phyloP scores from a whole-genome alignment of 768 basidiomycete genomes.

The Termitomyces sp. region DNA sequence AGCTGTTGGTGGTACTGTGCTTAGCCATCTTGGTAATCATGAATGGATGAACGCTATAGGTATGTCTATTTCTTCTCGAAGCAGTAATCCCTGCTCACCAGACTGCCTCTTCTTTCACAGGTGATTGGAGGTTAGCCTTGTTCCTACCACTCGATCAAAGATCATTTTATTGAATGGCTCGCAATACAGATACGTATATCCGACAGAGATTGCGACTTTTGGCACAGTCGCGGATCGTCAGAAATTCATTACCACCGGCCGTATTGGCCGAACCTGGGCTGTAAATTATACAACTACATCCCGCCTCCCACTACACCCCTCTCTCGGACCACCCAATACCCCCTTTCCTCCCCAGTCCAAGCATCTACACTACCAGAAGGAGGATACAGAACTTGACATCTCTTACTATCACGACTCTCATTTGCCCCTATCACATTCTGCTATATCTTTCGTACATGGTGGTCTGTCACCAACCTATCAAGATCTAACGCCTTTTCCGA shows the following conservation, averaged over 20 bases:
- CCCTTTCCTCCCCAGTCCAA: slow-evolving; percentile 45
- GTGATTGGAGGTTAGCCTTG: slow-evolving; percentile 76
- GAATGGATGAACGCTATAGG: slow-evolving; percentile 94
- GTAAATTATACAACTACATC: slow-evolving; percentile 80
- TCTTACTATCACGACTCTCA: slow-evolving; percentile 27
- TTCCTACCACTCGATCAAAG: background rate
- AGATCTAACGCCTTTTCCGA: slow-evolving; percentile 78
- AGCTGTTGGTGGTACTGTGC: slow-evolving; percentile 64
- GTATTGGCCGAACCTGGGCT: slow-evolving; percentile 81
- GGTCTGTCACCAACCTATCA: slow-evolving; percentile 80
- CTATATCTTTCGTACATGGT: slow-evolving; percentile 92
- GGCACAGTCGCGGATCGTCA: slow-evolving; percentile 71
- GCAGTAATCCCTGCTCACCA: slow-evolving; percentile 2
- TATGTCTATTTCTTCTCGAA: slow-evolving; percentile 25
- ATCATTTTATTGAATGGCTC: background rate
- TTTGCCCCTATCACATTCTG: slow-evolving; percentile 68
- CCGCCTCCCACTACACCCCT: slow-evolving; percentile 77
- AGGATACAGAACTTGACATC: slow-evolving; percentile 1
- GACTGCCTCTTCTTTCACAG: slow-evolving; percentile 32
- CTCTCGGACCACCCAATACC: slow-evolving; percentile 66
- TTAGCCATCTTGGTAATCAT: slow-evolving; percentile 89
- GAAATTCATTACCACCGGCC: slow-evolving; percentile 70
- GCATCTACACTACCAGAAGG: slow-evolving; percentile 1
- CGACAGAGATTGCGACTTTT: slow-evolving; percentile 80
- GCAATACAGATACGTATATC: slow-evolving; percentile 72